phyloP scores from a whole-genome alignment of 2,329 filamentous ascomycete genomes.

The Metarhizium guizhouense region DNA sequence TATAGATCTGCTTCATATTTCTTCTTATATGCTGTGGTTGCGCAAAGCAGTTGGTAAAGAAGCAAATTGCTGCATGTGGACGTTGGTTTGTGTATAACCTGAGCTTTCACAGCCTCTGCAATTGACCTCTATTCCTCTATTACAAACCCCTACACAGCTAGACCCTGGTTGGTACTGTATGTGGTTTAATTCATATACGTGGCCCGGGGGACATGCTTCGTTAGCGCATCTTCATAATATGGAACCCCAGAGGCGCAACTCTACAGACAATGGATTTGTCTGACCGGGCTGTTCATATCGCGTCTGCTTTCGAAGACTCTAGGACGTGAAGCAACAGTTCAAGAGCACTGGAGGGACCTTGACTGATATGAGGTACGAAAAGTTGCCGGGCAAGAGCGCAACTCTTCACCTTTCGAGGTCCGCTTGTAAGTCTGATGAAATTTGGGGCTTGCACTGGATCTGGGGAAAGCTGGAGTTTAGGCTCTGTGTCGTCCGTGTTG shows the following conservation, averaged over 20 bases:
- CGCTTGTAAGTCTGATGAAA: not conserved
- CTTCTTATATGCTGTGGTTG: too few species aligned
- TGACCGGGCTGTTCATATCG: not conserved
- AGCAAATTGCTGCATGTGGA: too few species aligned
- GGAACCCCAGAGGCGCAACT: not conserved
- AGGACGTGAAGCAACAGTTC: not conserved
- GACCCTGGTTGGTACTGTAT: not conserved
- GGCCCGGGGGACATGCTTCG: not conserved
- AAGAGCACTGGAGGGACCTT: not conserved
- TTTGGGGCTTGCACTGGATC: not conserved
- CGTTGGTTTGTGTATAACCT: too few species aligned
- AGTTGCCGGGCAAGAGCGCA: too few species aligned
- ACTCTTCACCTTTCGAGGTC: too few species aligned
- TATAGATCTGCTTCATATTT: too few species aligned
- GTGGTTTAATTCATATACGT: not conserved
- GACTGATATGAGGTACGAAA: too few species aligned
- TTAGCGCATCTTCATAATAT: not conserved
- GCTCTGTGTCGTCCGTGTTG: not conserved
- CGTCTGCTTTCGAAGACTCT: not conserved
- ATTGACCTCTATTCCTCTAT: too few species aligned
- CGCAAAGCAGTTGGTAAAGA: too few species aligned
- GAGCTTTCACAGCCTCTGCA: too few species aligned
- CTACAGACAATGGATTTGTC: not conserved
- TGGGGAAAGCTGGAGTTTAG: not conserved
- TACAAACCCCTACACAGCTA: too few species aligned